Evolutionary conservation across 805 yeast genomes (phyloP).

Genomic region (Metschnikowia henanensis): DNA sequence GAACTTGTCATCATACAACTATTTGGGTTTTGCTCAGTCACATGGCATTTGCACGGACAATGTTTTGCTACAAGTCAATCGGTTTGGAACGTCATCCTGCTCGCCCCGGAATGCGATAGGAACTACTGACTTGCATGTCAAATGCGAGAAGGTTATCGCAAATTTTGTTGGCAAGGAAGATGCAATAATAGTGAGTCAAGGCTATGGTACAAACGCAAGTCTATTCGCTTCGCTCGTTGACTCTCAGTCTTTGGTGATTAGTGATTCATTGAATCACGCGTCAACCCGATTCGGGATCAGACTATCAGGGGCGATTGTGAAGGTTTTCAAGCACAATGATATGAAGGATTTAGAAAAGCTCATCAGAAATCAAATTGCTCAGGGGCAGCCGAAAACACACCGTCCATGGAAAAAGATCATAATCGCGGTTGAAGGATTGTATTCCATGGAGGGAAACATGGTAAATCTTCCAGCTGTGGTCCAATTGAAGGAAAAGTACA

Average conservation of each 20-base stretch:
- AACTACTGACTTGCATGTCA: conserved; percentile 67
- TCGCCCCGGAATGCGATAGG: conserved; percentile 80
- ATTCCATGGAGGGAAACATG: conserved; percentile 91
- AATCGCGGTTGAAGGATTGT: conserved; percentile 89
- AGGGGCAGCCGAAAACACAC: conserved; percentile 93
- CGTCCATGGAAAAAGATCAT: conserved; percentile 93
- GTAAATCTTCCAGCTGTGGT: conserved; percentile 76
- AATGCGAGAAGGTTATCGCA: conserved; percentile 78
- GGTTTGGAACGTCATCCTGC: conserved; percentile 75
- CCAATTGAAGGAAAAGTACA: conserved; percentile 77
- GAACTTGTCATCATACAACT: conserved; percentile 88
- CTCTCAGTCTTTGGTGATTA: conserved; percentile 83
- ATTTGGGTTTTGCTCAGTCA: conserved; percentile 95
- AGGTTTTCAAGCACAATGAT: conserved; percentile 90
- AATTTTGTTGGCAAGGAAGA: conserved; percentile 90
- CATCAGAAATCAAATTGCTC: conserved; percentile 80
- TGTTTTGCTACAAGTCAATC: conserved; percentile 60
- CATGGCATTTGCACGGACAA: conserved; percentile 86
- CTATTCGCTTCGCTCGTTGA: conserved; percentile 82
- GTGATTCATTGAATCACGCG: conserved; percentile 94
- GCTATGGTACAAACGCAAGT: conserved; percentile 93
- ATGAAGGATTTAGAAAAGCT: conserved; percentile 76
- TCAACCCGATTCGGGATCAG: conserved; percentile 95
- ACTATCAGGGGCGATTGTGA: conserved; percentile 88
- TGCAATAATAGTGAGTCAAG: conserved; percentile 85